A percentile compares a stretch with the other conserved stretches of the same genome.
phyloP scores from a whole-genome alignment of 2,329 filamentous ascomycete genomes.

The Fusarium clavum region DNA sequence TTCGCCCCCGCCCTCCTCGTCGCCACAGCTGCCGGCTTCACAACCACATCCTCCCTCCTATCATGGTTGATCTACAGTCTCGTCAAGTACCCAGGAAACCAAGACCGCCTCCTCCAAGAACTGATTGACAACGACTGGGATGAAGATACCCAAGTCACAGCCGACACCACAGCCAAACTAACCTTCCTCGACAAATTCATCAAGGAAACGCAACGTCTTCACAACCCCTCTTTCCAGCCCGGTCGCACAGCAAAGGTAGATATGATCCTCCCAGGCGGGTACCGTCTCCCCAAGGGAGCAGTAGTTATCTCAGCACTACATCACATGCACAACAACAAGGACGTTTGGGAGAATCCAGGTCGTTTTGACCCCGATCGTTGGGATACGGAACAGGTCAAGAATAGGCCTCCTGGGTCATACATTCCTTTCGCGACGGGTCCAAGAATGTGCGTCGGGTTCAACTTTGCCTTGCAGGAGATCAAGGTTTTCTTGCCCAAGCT shows the following conservation, averaged over 20 bases:
- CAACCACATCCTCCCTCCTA: constrained; percentile 67
- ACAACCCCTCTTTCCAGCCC: constrained; percentile 71
- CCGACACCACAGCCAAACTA: constrained; percentile 60
- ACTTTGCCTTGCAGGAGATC: constrained; percentile 70
- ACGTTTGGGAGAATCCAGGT: constrained; percentile 67
- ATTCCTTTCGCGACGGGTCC: constrained; percentile 69
- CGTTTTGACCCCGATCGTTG: constrained; percentile 70
- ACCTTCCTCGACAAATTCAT: constrained; percentile 67
- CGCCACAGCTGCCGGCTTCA: constrained; percentile 68
- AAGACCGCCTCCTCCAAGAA: constrained; percentile 68
- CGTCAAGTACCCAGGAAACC: constrained; percentile 64
- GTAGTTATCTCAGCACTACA: constrained; percentile 65
- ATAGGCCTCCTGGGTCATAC: constrained; percentile 62
- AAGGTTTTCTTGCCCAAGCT: constrained; percentile 70
- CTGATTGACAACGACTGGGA: constrained; percentile 62
- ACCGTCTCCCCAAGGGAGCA: constrained; percentile 62
- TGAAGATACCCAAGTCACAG: constrained; percentile 57
- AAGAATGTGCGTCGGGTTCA: constrained; percentile 72
- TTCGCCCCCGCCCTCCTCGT: constrained; percentile 57
- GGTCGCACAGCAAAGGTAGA: constrained; percentile 68
- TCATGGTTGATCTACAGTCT: constrained; percentile 69
- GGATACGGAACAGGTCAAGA: constrained; percentile 65
- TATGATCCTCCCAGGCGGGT: constrained; percentile 69
- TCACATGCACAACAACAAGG: constrained; percentile 64
- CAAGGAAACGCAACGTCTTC: constrained; percentile 69